Conservation (phyloP, 164 flowering plant species). For the Chloranthus sessilifolius region DNA sequence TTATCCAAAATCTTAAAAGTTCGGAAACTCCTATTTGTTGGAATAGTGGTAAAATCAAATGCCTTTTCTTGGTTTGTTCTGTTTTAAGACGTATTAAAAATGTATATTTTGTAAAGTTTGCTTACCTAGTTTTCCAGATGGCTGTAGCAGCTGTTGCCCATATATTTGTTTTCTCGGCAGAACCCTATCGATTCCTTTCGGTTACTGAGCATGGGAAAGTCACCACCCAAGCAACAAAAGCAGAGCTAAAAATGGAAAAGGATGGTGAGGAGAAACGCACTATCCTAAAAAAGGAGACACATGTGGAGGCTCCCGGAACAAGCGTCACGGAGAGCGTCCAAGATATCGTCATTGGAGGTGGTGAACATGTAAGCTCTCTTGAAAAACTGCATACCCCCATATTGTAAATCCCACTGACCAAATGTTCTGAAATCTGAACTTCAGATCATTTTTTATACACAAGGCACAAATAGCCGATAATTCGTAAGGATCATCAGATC, state of each 20-base stretch:
- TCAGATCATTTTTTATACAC: no score
- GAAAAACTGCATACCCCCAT: no score
- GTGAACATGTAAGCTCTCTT: conserved; percentile 42
- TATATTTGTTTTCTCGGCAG: conserved; percentile 64
- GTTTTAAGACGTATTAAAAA: not conserved
- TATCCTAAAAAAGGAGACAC: conserved; percentile 44
- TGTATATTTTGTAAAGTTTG: not conserved
- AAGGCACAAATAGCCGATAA: no score
- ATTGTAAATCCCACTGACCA: no score
- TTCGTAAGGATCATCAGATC: no score
- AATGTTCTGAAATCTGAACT: no score
- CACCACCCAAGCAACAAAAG: conserved; percentile 37
- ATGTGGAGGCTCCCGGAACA: conserved; percentile 67
- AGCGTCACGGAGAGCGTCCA: conserved; percentile 82
- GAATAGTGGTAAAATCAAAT: no score
- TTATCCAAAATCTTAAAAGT: no score
- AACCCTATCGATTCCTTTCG: conserved; percentile 52
- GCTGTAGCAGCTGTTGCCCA: conserved; percentile 88
- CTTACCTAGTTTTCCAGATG: conserved; percentile 43
- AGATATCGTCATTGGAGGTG: conserved; percentile 61
- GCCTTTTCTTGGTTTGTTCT: not conserved
- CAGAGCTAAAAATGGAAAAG: conserved; percentile 32
- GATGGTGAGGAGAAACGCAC: conserved; percentile 41
- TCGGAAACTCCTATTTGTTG: no score
- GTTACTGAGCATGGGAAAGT: conserved; percentile 35